Base-by-base conservation (phyloP, 371 early-diverging fungal species). In the Blyttiomyces sp. region DNA sequence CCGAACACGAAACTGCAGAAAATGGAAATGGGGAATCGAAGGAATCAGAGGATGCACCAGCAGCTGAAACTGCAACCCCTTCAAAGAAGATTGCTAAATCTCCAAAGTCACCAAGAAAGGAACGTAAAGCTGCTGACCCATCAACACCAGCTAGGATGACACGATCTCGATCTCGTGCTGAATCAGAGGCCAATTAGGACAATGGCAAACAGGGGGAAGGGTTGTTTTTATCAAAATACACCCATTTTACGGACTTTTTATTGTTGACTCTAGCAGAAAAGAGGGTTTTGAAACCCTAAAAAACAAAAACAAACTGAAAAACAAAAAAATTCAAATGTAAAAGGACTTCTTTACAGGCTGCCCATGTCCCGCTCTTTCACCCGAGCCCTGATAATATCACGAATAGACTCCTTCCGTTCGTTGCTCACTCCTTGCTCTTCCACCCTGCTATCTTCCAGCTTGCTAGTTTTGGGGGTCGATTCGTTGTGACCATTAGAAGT, bases 361-460 rank as follows among this genome's bases (percentile, higher is more conserved):
- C 43, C 52, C 54, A 61, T 19, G 35, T 65, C 65, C 42, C 55
- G 35, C 45, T 66, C 66, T 49, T 57, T 66, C 24, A 66, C 44
- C 23, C 61, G 26, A 26, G 49, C 46, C 32, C 66, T 11, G 23
- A 66, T 66, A 13, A 60, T 49, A 50, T 66, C 66, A 26, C 66
- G 30, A 45, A 66, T 48, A 13, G 61, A 56, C 36, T 61, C 61
- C 17, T 51, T 60, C 34, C 55, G 55, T 6, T n/a, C 11, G 13
- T 28, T 32, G n/a, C n/a, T n/a, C n/a, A n/a, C n/a, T n/a, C n/a
- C n/a, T n/a, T n/a, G n/a, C n/a, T n/a, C n/a, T n/a, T n/a, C n/a
- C n/a, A n/a, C n/a, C n/a, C n/a, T n/a, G n/a, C n/a, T n/a, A n/a
- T n/a, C n/a, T n/a, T n/a, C n/a, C n/a, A n/a, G n/a, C n/a, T n/a